Evolutionary conservation across 257 asterid genomes (phyloP).

Genomic region (Coffea eugenioides): DNA sequence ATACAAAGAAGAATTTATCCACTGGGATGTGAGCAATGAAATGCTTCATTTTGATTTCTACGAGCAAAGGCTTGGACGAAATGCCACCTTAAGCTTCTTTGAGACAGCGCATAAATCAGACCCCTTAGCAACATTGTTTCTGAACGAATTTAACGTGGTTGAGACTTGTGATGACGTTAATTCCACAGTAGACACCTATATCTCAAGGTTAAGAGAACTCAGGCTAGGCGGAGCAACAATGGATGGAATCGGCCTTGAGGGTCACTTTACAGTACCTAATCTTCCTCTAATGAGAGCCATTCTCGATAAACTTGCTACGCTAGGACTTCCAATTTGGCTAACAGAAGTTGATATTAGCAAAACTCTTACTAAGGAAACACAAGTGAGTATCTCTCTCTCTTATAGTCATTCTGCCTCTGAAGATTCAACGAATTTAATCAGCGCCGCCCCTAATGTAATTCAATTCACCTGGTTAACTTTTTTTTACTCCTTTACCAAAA

Average conservation of each 20-base stretch:
- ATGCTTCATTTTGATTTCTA: conserved; percentile 52
- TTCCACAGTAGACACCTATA: conserved; percentile 41
- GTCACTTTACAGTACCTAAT: conserved; percentile 47
- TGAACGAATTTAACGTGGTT: conserved; percentile 58
- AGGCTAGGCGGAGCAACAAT: conserved; percentile 29
- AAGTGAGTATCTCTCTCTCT: conserved; percentile 30
- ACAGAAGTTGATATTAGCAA: conserved; percentile 54
- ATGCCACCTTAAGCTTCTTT: conserved; percentile 41
- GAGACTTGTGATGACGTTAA: conserved; percentile 43
- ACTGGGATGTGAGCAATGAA: conserved; percentile 69
- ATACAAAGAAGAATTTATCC: conserved; percentile 51
- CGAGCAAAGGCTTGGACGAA: conserved; percentile 44
- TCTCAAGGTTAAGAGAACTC: conserved; percentile 38
- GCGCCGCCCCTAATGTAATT: not conserved
- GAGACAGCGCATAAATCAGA: conserved; percentile 37
- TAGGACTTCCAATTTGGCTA: conserved; percentile 63
- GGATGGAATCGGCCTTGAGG: conserved; percentile 64
- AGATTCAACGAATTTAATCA: not conserved
- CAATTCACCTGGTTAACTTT: not conserved
- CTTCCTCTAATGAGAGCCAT: conserved; percentile 49
- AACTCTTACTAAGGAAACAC: conserved; percentile 30
- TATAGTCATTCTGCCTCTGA: not conserved
- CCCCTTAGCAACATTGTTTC: conserved; percentile 48
- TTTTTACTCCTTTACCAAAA: not conserved
- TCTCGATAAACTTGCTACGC: conserved; percentile 50